A percentile compares a stretch with the other conserved stretches of the same genome.
Conservation (phyloP, 805 yeast species). For the Starmerella potacharoeniae region DNA sequence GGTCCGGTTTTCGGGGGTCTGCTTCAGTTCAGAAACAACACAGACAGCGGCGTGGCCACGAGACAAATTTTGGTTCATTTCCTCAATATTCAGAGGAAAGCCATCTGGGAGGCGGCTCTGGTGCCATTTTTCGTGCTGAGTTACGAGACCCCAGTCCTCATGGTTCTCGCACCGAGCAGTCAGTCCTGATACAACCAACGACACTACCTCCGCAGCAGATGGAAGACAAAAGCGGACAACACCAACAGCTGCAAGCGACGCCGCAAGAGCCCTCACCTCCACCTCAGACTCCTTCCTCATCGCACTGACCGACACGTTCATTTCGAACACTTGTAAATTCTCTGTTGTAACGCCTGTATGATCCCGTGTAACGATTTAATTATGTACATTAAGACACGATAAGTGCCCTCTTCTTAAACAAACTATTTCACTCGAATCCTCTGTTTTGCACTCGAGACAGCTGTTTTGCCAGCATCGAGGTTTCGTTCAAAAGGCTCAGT, state of each 20-base stretch:
- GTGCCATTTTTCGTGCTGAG: neutral
- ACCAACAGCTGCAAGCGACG: neutral
- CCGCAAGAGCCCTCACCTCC: neutral
- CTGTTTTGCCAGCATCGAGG: neutral
- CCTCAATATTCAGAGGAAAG: neutral
- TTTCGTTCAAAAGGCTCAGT: neutral
- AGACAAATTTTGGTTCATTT: neutral
- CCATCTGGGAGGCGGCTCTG: neutral
- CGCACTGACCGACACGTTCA: neutral
- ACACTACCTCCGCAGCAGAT: neutral
- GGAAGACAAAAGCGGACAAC: neutral
- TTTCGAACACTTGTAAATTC: too few species aligned
- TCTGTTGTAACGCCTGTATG: too few species aligned
- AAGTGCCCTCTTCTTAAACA: too few species aligned
- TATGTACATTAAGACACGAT: too few species aligned
- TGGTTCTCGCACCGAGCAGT: neutral
- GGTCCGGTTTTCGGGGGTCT: neutral
- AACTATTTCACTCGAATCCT: too few species aligned
- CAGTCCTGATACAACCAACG: neutral
- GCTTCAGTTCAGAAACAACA: neutral
- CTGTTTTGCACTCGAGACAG: neutral
- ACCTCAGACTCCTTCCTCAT: neutral
- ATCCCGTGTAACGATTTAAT: too few species aligned
- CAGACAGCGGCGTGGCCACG: neutral
- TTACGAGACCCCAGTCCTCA: neutral